These are phyloP conservation scores for Curvularia verruculosa DNA, from an alignment of 2,329 filamentous ascomycete genomes.

Conservation along the genomic window DNA sequence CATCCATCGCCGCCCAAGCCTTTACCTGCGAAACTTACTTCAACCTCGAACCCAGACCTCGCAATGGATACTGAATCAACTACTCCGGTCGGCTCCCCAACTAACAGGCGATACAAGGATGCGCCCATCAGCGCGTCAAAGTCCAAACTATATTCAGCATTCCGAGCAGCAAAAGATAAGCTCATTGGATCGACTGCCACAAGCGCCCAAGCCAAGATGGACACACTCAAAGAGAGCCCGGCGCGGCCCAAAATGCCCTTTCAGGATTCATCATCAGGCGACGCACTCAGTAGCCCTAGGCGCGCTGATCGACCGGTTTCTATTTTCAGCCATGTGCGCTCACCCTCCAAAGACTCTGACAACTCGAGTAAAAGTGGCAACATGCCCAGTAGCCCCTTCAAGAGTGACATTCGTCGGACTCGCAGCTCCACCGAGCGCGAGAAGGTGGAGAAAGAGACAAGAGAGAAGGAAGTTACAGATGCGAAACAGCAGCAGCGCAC, in stretches of 20 bases:
- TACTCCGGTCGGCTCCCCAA: conserved; percentile 63
- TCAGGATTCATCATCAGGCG: conserved; percentile 41
- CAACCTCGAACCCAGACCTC: conserved; percentile 53
- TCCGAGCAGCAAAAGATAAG: conserved; percentile 85
- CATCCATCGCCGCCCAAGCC: conserved; percentile 46
- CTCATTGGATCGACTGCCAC: conserved; percentile 74
- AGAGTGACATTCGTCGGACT: conserved; percentile 55
- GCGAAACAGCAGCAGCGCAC: conserved; percentile 66
- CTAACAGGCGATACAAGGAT: conserved; percentile 63
- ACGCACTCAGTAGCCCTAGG: conserved; percentile 44
- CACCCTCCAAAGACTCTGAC: conserved; percentile 45
- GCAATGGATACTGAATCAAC: conserved; percentile 55
- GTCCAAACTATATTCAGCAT: conserved; percentile 86
- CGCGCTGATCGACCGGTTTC: conserved; percentile 38
- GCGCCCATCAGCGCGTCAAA: conserved; percentile 91
- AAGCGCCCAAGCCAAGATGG: conserved; percentile 64
- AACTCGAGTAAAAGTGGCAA: conserved; percentile 36
- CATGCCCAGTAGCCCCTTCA: conserved; percentile 40
- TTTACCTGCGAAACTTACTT: conserved; percentile 55
- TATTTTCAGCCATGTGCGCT: conserved; percentile 45
- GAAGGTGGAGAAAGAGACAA: conserved; percentile 65
- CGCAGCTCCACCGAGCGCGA: conserved; percentile 66
- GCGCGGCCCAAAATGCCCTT: conserved; percentile 33
- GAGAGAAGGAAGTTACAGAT: conserved; percentile 62
- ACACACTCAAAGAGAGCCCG: conserved; percentile 53